Percentiles rank a stretch among this genome's conserved stretches.
Conservation (phyloP, 495 filamentous ascomycete genomes). For the Choiromyces venosus region DNA sequence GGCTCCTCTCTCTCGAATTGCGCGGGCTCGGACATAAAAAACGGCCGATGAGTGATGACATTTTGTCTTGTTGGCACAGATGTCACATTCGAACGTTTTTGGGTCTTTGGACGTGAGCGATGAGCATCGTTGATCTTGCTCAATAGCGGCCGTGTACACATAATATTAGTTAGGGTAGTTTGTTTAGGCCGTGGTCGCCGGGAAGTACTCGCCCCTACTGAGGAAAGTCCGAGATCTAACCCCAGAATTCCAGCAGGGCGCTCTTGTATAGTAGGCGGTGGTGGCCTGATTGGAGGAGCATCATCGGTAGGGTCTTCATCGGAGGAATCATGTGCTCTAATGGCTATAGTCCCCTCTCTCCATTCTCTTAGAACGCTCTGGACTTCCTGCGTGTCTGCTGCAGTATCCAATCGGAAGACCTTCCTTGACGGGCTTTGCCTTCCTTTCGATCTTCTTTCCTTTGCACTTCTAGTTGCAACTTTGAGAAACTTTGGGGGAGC, state of each 20-base stretch:
- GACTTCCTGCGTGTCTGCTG: constrained; percentile 68
- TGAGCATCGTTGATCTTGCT: not conserved
- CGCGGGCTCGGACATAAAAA: constrained; percentile 18
- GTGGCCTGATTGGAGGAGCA: not conserved
- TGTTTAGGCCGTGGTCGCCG: constrained; percentile 3
- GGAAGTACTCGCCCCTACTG: not conserved
- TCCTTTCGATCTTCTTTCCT: constrained; percentile 56
- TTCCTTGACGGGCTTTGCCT: constrained; percentile 72
- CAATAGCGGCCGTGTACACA: constrained; percentile 15
- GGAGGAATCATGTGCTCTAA: constrained; percentile 5
- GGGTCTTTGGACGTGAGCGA: constrained; percentile 13
- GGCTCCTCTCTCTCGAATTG: constrained; percentile 18
- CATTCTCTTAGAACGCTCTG: constrained; percentile 63
- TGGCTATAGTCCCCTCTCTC: constrained; percentile 56
- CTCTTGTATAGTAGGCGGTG: not conserved
- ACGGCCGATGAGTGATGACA: constrained; percentile 17
- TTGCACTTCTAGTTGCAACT: constrained; percentile 68
- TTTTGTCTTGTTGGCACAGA: constrained; percentile 4
- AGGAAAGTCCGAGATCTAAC: not conserved
- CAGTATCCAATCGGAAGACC: constrained; percentile 63
- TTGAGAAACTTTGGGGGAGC: constrained; percentile 65
- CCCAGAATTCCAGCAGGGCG: not conserved
- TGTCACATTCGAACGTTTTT: constrained; percentile 7
- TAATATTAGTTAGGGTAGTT: constrained; percentile 23
- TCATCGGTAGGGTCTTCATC: not conserved